Conservation (phyloP, 495 filamentous ascomycete genomes). For the Glonium stellatum region DNA sequence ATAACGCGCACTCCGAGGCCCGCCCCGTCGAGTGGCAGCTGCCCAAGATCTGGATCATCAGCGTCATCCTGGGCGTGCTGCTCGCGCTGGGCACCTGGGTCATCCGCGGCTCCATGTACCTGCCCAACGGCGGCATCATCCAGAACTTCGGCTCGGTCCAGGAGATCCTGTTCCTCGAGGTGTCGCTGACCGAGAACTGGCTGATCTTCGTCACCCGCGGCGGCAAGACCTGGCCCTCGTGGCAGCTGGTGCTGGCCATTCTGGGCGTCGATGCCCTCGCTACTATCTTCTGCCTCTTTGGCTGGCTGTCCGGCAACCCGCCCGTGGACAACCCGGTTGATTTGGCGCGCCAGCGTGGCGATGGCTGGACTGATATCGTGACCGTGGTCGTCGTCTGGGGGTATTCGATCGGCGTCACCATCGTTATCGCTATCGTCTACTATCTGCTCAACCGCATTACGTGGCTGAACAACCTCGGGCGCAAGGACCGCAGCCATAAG, state of each 20-base stretch:
- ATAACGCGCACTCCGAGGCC: slow-evolving; percentile 66
- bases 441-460: slow-evolving; percentile 62
- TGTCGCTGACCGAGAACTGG: slow-evolving; percentile 72
- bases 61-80: slow-evolving; percentile 56
- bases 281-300: slow-evolving; percentile 67
- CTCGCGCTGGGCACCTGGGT: slow-evolving; percentile 65
- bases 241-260: slow-evolving; percentile 66
- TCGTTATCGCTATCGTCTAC: slow-evolving; percentile 74
- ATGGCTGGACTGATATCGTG: slow-evolving; percentile 64
- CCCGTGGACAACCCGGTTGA: slow-evolving; percentile 42
- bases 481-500: slow-evolving; percentile 64
- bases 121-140: slow-evolving; percentile 63
- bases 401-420: slow-evolving; percentile 69
- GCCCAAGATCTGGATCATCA: slow-evolving; percentile 73
- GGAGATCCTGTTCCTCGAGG: slow-evolving; percentile 66
- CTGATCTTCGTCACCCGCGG: slow-evolving; percentile 74
- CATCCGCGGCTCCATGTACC: slow-evolving; percentile 58
- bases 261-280: slow-evolving; percentile 62
- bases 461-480: slow-evolving; percentile 68
- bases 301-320: slow-evolving; percentile 53
- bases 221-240: slow-evolving; percentile 62
- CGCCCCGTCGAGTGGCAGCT: slow-evolving; percentile 72
- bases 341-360: slow-evolving; percentile 43
- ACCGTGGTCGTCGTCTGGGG: slow-evolving; percentile 73
- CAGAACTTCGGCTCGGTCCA: slow-evolving; percentile 66